Percentiles rank a stretch among this genome's conserved stretches.
Evolutionary conservation across 768 basidiomycete genomes (phyloP).

Genomic region (Phanerodontia chrysosporium): DNA sequence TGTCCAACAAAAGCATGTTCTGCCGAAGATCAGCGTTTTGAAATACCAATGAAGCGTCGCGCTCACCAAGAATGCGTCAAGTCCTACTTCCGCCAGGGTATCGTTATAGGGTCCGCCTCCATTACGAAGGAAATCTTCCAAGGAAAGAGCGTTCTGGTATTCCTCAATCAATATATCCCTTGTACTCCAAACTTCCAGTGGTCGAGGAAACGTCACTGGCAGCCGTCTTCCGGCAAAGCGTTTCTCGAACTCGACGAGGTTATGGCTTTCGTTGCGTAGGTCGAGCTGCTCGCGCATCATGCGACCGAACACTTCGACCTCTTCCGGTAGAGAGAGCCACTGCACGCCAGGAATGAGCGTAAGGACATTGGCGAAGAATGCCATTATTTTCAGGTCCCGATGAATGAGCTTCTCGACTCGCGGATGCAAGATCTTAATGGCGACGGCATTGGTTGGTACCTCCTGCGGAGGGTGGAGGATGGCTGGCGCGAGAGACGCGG

Average conservation of each 20-base stretch:
- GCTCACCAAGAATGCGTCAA: slow-evolving; percentile 91
- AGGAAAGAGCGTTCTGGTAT: slow-evolving; percentile 85
- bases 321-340: slow-evolving; percentile 94
- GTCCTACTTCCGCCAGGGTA: slow-evolving; percentile 83
- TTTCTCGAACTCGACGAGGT: slow-evolving; percentile 77
- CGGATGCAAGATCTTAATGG: slow-evolving; percentile 95
- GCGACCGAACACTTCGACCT: slow-evolving; percentile 87
- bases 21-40: slow-evolving; percentile 27
- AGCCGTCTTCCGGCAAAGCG: slow-evolving; percentile 81
- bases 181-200: slow-evolving; percentile 78
- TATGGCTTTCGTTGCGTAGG: slow-evolving; percentile 84
- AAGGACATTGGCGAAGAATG: slow-evolving; percentile 79
- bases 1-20: slow-evolving; percentile 98
- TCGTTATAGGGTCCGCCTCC: slow-evolving; percentile 92
- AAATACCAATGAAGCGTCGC: background rate
- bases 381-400: slow-evolving; percentile 93
- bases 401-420: slow-evolving; percentile 74
- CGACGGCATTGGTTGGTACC: slow-evolving; percentile 82
- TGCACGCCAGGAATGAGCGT: slow-evolving; percentile 87
- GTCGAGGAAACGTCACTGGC: slow-evolving; percentile 86
- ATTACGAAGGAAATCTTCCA: slow-evolving; percentile 82
- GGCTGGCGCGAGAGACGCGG: slow-evolving; percentile 49
- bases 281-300: slow-evolving; percentile 98
- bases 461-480: slow-evolving; percentile 53
- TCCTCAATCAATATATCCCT: slow-evolving; percentile 87